Evolutionary conservation across 2,329 filamentous ascomycete species (phyloP).

Genomic region (Penicillium sp.): DNA sequence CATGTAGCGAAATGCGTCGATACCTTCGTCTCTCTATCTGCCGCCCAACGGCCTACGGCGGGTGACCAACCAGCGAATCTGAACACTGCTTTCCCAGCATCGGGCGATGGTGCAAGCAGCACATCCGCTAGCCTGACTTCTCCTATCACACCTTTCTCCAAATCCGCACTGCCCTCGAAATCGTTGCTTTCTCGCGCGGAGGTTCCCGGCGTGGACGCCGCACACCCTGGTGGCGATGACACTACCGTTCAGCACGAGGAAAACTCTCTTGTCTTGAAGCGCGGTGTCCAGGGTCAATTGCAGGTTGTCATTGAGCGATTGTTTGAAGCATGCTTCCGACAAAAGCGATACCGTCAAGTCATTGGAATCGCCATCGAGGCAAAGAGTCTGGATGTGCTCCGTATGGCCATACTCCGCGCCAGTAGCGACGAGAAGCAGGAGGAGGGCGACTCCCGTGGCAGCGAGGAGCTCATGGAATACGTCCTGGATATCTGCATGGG

Average conservation of each 20-base stretch:
- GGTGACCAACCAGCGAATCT: conserved; percentile 62
- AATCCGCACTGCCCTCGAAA: conserved; percentile 88
- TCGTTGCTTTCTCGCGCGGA: conserved; percentile 83
- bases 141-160: conserved; percentile 91
- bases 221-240: conserved; percentile 55
- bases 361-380: conserved; percentile 96
- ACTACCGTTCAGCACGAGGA: conserved; percentile 55
- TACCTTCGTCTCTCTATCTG: conserved; percentile 85
- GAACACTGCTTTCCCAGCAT: conserved; percentile 72
- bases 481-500: conserved; percentile 96
- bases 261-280: conserved; percentile 64
- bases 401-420: conserved; percentile 82
- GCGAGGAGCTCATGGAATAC: conserved; percentile 96
- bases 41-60: conserved; percentile 53
- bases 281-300: conserved; percentile 73
- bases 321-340: conserved; percentile 83
- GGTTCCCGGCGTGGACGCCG: conserved; percentile 59
- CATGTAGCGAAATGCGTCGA: conserved; percentile 81
- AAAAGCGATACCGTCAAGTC: conserved; percentile 89
- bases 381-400: conserved; percentile 82
- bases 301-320: conserved; percentile 82
- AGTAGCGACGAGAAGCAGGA: conserved; percentile 78
- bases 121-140: conserved; percentile 69
- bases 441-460: conserved; percentile 55
- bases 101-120: conserved; percentile 62